phyloP scores from a whole-genome alignment of 176 grass and related monocot species.

The Bothriochloa decipiens region DNA sequence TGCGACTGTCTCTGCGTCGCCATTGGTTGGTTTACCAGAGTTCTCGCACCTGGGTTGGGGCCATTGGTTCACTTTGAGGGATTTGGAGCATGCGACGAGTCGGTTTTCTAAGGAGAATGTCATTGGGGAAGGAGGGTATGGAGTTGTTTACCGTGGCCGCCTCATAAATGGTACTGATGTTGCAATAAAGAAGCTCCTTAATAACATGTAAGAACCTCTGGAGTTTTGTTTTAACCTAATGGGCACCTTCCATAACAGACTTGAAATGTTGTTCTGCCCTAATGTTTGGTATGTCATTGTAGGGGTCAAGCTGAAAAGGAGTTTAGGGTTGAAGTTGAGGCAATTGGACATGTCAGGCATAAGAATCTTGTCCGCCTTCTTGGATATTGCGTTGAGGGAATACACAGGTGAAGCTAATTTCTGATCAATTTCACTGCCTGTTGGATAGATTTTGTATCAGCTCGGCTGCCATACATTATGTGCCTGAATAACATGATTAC shows the following conservation, averaged over 20 bases:
- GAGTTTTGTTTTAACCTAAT: not conserved
- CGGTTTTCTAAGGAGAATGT: constrained; percentile 40
- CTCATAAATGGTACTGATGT: constrained; percentile 39
- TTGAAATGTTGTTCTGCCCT: not conserved
- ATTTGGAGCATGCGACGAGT: constrained; percentile 30
- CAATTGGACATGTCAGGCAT: constrained; percentile 36
- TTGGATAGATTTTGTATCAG: not conserved
- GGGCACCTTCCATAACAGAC: not conserved
- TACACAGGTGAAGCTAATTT: constrained; percentile 39
- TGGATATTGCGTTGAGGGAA: constrained; percentile 55
- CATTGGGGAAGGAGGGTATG: constrained; percentile 37
- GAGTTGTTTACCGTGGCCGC: constrained; percentile 28
- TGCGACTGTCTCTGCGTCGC: constrained; percentile 50
- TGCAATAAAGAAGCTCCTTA: constrained; percentile 39
- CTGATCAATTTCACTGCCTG: constrained; percentile 1
- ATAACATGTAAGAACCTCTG: constrained; percentile 38
- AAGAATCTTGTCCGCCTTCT: constrained; percentile 37
- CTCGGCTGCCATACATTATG: not conserved
- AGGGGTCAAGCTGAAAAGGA: constrained; percentile 42
- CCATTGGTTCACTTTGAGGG: constrained; percentile 45
- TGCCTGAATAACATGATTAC: not conserved
- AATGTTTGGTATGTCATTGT: not conserved
- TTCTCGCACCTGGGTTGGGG: constrained; percentile 69
- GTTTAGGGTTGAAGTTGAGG: constrained; percentile 45
- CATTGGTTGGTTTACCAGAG: constrained; percentile 54